Percentiles rank a stretch among this genome's conserved stretches.
phyloP scores from a whole-genome alignment of 306 rosid genomes.

The Heteromeles arbutifolia region DNA sequence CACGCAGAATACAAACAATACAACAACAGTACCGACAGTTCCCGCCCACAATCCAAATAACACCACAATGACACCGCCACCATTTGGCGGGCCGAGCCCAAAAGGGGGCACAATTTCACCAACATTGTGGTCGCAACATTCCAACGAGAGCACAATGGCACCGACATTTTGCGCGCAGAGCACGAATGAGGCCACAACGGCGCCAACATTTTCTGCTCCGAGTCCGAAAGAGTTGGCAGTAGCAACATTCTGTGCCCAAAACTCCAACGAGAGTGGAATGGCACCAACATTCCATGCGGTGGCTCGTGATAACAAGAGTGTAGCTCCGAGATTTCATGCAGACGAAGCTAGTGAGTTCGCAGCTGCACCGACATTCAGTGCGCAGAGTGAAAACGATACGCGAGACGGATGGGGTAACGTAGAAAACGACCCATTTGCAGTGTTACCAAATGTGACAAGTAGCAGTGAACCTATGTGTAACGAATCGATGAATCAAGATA shows the following conservation, averaged over 20 bases:
- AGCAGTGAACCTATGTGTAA: slow-evolving; percentile 4
- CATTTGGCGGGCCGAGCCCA: background rate
- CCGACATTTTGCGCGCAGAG: slow-evolving; percentile 9
- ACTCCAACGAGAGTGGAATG: background rate
- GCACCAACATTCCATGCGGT: background rate
- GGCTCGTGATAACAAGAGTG: background rate
- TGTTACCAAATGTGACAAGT: slow-evolving; percentile 13
- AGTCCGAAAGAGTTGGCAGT: background rate
- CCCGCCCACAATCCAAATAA: background rate
- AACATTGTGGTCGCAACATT: slow-evolving; percentile 13
- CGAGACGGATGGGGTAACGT: background rate
- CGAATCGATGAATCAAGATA: slow-evolving; percentile 28
- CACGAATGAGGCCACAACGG: background rate
- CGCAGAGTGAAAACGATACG: background rate
- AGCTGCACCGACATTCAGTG: background rate
- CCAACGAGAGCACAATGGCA: background rate
- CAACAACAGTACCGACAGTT: background rate
- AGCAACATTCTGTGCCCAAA: background rate
- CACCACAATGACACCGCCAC: slow-evolving; percentile 1
- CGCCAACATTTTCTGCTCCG: background rate
- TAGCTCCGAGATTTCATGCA: background rate
- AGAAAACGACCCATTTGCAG: slow-evolving; percentile 50
- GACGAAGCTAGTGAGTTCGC: background rate
- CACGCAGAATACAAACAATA: background rate
- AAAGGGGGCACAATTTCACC: slow-evolving; percentile 13